A percentile compares a stretch with the other conserved stretches of the same genome.
Conservation (phyloP, 208 protist species). For the Leptomonas pyrrhocoris region DNA sequence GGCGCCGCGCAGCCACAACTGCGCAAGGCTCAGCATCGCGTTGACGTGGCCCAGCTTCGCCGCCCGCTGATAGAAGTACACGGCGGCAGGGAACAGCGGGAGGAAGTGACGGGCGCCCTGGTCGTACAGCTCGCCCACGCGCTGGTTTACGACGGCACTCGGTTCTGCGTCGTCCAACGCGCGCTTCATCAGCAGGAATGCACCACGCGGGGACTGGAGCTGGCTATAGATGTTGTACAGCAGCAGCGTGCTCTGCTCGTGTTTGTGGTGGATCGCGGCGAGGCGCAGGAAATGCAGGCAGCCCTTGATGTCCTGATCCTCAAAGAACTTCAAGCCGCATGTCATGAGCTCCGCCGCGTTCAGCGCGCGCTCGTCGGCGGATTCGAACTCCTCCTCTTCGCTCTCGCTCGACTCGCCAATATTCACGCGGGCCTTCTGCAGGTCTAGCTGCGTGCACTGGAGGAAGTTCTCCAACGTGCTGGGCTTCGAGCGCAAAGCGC, state of each 20-base stretch:
- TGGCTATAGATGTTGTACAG: conserved; percentile 86
- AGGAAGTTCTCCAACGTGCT: conserved; percentile 74
- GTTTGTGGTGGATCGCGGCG: conserved; percentile 87
- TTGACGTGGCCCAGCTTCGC: conserved; percentile 79
- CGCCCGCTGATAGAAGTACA: conserved; percentile 92
- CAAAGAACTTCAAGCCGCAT: conserved; percentile 63
- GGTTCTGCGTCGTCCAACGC: conserved; percentile 72
- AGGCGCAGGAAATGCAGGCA: conserved; percentile 88
- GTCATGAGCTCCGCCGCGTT: conserved; percentile 75
- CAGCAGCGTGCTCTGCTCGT: conserved; percentile 79
- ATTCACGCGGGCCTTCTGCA: conserved; percentile 82
- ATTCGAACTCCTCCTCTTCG: conserved; percentile 76
- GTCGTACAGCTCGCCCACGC: conserved; percentile 88
- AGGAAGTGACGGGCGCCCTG: conserved; percentile 82
- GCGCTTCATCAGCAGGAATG: conserved; percentile 75
- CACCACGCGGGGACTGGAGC: conserved; percentile 66
- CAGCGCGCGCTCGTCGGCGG: conserved; percentile 73
- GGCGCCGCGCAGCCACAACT: conserved; percentile 80
- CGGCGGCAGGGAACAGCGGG: conserved; percentile 82
- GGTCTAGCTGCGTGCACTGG: conserved; percentile 63
- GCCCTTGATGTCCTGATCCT: conserved; percentile 64
- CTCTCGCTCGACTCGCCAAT: conserved; percentile 64
- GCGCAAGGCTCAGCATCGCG: conserved; percentile 84
- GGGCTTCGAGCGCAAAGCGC: conserved; percentile 63
- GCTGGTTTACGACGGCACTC: conserved; percentile 70